Conservation (phyloP, 129 eudicot species). For the Ambrosia trifida region DNA sequence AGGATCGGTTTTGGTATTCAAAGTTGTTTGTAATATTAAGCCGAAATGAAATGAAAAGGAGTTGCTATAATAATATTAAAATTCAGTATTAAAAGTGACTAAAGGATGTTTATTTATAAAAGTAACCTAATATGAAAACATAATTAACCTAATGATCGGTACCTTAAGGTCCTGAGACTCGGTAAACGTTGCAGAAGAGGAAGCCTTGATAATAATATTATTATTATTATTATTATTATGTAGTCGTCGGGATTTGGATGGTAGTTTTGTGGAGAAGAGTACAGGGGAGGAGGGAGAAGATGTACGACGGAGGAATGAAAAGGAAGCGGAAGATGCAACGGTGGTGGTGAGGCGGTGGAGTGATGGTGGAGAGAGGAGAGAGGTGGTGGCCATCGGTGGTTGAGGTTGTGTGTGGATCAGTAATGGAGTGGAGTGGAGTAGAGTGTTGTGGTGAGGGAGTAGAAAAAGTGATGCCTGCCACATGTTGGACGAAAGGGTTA, state of each 20-base stretch:
- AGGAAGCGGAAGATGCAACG: slow-evolving; percentile 15
- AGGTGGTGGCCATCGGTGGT: slow-evolving; percentile 29
- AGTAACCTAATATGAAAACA: too few relatives aligned
- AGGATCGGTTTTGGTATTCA: too few relatives aligned
- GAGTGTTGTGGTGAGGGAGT: slow-evolving; percentile 25
- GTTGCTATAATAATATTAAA: too few relatives aligned
- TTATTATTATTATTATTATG: too few relatives aligned
- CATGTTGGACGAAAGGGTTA: slow-evolving; percentile 41
- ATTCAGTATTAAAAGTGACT: too few relatives aligned
- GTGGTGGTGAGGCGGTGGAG: slow-evolving; percentile 27
- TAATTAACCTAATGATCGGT: too few relatives aligned
- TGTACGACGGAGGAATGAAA: slow-evolving; percentile 33
- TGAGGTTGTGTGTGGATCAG: slow-evolving; percentile 3
- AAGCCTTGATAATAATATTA: slow-evolving; percentile 36
- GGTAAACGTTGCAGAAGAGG: slow-evolving; percentile 50
- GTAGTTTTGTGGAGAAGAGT: slow-evolving; percentile 21
- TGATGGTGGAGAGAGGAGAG: slow-evolving; percentile 21
- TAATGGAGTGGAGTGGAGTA: slow-evolving; percentile 9
- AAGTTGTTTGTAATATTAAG: too few relatives aligned
- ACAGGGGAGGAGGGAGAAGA: slow-evolving; percentile 29
- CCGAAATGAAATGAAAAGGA: too few relatives aligned
- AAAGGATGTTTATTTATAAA: too few relatives aligned
- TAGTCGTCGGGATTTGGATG: slow-evolving; percentile 16
- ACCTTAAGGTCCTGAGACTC: slow-evolving; percentile 77
- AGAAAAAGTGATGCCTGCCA: slow-evolving; percentile 36